Evolutionary conservation across 2,329 filamentous ascomycete genomes (phyloP).

Genomic region (Phialophora expanda): DNA sequence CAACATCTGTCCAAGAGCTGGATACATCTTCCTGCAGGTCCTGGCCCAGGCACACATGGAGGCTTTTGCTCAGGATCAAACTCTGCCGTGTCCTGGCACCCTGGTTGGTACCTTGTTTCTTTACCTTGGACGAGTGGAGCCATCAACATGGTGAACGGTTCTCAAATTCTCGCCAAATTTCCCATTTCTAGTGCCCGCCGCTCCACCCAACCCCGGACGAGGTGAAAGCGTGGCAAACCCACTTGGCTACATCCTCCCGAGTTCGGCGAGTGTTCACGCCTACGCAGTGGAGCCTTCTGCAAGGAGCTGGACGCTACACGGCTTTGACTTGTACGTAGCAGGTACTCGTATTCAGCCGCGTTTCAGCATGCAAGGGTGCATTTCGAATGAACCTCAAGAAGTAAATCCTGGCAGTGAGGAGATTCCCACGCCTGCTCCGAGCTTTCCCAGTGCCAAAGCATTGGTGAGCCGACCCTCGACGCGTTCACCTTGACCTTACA

Average conservation of each 20-base stretch:
- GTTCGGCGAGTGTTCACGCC: not conserved
- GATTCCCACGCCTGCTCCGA: not conserved
- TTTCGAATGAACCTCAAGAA: not conserved
- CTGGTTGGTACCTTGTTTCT: not conserved
- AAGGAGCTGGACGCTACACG: not conserved
- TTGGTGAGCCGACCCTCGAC: not conserved
- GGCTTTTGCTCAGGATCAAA: not conserved
- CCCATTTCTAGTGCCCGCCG: not conserved
- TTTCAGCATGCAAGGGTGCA: not conserved
- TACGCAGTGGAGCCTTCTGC: not conserved
- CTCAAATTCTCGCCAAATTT: constrained; percentile 3
- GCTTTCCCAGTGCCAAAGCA: not conserved
- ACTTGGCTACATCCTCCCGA: not conserved
- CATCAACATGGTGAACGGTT: not conserved
- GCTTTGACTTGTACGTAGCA: not conserved
- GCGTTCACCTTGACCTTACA: not conserved
- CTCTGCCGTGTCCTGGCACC: too few species aligned
- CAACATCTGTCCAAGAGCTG: not conserved
- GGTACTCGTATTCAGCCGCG: not conserved
- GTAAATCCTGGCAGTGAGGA: not conserved
- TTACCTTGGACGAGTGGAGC: not conserved
- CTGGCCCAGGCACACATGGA: not conserved
- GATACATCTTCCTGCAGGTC: not conserved
- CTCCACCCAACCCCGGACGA: not conserved
- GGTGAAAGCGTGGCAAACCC: not conserved